Conservation (phyloP, 257 asterid genomes). For the Primulina eburnea region DNA sequence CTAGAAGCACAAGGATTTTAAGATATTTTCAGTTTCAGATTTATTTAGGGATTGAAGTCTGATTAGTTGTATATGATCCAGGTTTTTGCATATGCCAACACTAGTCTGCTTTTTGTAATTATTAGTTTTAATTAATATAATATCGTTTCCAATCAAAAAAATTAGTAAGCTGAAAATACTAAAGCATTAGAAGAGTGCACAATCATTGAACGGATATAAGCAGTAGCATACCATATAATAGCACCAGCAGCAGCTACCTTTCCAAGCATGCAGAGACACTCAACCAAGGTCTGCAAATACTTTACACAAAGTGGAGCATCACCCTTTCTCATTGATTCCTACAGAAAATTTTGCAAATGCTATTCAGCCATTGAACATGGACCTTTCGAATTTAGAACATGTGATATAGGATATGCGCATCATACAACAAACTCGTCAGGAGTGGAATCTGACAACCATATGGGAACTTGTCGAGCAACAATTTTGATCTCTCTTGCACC, state of each 20-base stretch:
- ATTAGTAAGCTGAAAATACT: slow-evolving; percentile 13
- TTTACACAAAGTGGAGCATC: slow-evolving; percentile 82
- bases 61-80: too few relatives aligned
- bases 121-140: too few relatives aligned
- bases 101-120: too few relatives aligned
- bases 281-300: slow-evolving; percentile 94
- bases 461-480: slow-evolving; percentile 64
- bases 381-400: slow-evolving; percentile 27
- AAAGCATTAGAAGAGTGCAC: slow-evolving; percentile 17
- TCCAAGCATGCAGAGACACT: slow-evolving; percentile 95
- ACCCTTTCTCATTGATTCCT: slow-evolving; percentile 93
- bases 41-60: too few relatives aligned
- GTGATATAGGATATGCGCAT: slow-evolving; percentile 29
- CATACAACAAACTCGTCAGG: slow-evolving; percentile 99
- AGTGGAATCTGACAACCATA: slow-evolving; percentile 87
- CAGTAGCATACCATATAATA: slow-evolving; percentile 75
- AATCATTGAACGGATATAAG: slow-evolving; percentile 18
- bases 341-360: slow-evolving; percentile 32
- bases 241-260: slow-evolving; percentile 99
- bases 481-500: slow-evolving; percentile 47
- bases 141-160: too few relatives aligned
- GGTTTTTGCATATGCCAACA: too few relatives aligned
- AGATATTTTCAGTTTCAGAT: too few relatives aligned
- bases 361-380: slow-evolving; percentile 28
- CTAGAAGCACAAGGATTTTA: too few relatives aligned